These are phyloP conservation scores for Calycina herbarum DNA, from an alignment of 2,329 filamentous ascomycete genomes.

Conservation along the genomic window DNA sequence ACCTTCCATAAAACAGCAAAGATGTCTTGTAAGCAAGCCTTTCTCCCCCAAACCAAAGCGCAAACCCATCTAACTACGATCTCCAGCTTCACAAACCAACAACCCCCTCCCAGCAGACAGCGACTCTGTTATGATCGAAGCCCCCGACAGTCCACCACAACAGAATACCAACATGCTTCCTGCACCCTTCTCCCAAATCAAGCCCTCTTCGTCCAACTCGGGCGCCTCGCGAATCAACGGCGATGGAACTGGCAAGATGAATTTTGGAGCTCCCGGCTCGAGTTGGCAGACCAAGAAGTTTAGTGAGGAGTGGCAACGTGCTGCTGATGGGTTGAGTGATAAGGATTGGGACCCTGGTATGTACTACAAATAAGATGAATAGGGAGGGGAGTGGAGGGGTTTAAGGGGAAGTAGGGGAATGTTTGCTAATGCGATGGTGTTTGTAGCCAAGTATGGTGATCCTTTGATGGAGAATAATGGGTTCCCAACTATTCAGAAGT, in stretches of 20 bases:
- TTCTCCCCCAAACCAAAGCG: conserved; percentile 1
- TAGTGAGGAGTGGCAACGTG: conserved; percentile 53
- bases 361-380: conserved; percentile 22
- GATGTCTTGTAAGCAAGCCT: conserved; percentile 29
- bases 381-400: background rate
- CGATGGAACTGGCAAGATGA: conserved; percentile 24
- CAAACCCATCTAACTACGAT: background rate
- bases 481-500: background rate
- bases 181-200: background rate
- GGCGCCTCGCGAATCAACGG: conserved; percentile 9
- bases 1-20: conserved; percentile 10
- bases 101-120: conserved; percentile 10
- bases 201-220: conserved; percentile 1
- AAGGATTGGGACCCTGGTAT: conserved; percentile 50
- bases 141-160: conserved; percentile 30
- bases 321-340: conserved; percentile 51
- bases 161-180: conserved; percentile 1
- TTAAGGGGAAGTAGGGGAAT: too few relatives aligned
- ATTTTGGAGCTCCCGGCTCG: conserved; percentile 46
- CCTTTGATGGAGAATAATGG: conserved; percentile 35
- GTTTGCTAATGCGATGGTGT: background rate
- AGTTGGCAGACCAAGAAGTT: conserved; percentile 58
- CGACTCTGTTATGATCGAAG: conserved; percentile 30
- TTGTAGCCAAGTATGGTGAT: conserved; percentile 46
- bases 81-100: conserved; percentile 7